A percentile compares a stretch with the other conserved stretches of the same genome.
phyloP scores from a whole-genome alignment of 257 asterid species.

The Solanum verrucosum region DNA sequence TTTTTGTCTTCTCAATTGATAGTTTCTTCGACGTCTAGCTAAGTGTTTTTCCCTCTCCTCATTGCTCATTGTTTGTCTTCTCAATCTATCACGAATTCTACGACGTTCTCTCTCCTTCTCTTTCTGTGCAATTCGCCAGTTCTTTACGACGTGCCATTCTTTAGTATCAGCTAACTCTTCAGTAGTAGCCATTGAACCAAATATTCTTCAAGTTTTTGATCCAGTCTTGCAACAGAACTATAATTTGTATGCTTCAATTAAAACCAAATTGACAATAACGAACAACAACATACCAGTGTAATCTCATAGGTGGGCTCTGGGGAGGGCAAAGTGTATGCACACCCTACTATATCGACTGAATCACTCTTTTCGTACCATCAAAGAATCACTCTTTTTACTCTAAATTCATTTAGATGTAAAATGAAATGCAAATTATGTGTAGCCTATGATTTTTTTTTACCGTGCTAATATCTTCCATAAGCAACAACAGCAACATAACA shows the following conservation, averaged over 20 bases:
- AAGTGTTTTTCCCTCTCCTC: conserved; percentile 36
- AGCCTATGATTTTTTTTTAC: not conserved
- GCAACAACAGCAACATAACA: no score
- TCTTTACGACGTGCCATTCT: conserved; percentile 15
- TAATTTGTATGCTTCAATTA: not conserved
- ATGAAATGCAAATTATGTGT: not conserved
- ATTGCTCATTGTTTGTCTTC: conserved; percentile 32
- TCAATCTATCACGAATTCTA: conserved; percentile 23
- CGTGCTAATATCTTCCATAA: no score
- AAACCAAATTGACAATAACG: not conserved
- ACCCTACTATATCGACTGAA: not conserved
- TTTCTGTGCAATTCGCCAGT: conserved; percentile 7
- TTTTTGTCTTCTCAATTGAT: conserved; percentile 27
- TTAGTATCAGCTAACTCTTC: conserved; percentile 1
- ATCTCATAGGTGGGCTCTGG: not conserved
- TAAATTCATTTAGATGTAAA: not conserved
- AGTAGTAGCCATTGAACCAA: conserved; percentile 11
- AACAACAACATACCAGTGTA: not conserved
- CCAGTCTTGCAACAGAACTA: not conserved
- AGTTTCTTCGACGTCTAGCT: conserved; percentile 30
- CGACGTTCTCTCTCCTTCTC: conserved; percentile 33
- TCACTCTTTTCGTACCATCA: not conserved
- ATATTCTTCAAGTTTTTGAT: not conserved
- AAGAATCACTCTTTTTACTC: not conserved
- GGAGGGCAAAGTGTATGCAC: not conserved